Evolutionary conservation across 2,329 filamentous ascomycete genomes (phyloP).

Genomic region (Geoglossum cookeanum): DNA sequence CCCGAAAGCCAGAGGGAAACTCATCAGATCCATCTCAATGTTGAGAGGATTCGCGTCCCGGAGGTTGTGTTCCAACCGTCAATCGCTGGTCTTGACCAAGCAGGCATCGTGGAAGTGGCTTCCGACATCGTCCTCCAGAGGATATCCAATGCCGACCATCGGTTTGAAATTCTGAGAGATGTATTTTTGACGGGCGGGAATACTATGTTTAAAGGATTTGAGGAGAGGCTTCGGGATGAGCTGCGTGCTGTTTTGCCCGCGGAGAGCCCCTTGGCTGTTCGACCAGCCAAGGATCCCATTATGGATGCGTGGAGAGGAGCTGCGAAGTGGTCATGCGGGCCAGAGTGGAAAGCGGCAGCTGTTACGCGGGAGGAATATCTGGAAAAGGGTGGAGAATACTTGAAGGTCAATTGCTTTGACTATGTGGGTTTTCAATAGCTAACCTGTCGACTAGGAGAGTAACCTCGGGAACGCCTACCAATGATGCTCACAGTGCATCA

Average conservation of each 20-base stretch:
- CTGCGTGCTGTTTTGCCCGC: slow-evolving; percentile 53
- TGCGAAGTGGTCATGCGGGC: slow-evolving; percentile 51
- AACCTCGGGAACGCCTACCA: slow-evolving; percentile 2
- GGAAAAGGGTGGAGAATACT: slow-evolving; percentile 85
- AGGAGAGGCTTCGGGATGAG: slow-evolving; percentile 58
- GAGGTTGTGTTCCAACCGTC: slow-evolving; percentile 86
- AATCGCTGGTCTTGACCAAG: slow-evolving; percentile 84
- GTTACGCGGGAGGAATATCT: slow-evolving; percentile 67
- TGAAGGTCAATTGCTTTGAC: slow-evolving; percentile 40
- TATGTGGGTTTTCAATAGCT: not conserved
- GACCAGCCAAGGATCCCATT: slow-evolving; percentile 55
- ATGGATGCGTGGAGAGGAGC: slow-evolving; percentile 90
- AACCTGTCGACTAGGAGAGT: not conserved
- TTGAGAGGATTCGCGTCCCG: slow-evolving; percentile 84
- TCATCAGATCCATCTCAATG: slow-evolving; percentile 85
- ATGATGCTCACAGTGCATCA: not conserved
- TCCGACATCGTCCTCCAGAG: slow-evolving; percentile 78
- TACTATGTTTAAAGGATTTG: slow-evolving; percentile 69
- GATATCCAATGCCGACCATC: slow-evolving; percentile 36
- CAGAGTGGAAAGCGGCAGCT: slow-evolving; percentile 41
- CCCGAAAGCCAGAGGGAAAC: slow-evolving; percentile 58
- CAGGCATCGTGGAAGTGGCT: slow-evolving; percentile 79
- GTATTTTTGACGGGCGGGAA: slow-evolving; percentile 93
- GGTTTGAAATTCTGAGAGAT: slow-evolving; percentile 55
- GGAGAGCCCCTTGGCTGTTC: slow-evolving; percentile 45